A percentile compares a stretch with the other conserved stretches of the same genome.
Conservation (phyloP, 2,329 filamentous ascomycete genomes). For the Samsoniella hepiali region DNA sequence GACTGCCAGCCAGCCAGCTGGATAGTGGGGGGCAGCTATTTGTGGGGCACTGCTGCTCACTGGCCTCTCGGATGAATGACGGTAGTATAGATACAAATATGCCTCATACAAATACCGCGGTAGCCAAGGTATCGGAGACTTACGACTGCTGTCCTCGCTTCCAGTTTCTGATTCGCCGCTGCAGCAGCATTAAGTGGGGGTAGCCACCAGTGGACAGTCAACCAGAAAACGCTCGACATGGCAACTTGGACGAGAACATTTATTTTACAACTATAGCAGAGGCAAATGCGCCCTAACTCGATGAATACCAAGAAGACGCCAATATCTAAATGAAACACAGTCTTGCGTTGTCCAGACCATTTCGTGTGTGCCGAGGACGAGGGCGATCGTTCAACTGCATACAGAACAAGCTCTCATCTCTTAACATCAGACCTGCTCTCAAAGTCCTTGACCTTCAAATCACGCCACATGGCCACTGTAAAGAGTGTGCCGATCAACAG, state of each 20-base stretch:
- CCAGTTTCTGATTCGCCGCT: neutral
- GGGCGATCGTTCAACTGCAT: neutral
- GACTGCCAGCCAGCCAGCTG: neutral
- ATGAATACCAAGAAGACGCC: too few species aligned
- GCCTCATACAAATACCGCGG: neutral
- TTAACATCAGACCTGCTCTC: neutral
- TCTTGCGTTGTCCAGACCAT: too few species aligned
- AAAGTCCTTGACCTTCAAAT: conserved; percentile 14
- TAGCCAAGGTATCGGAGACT: neutral
- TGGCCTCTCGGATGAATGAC: neutral
- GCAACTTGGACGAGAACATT: too few species aligned
- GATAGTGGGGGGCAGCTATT: neutral
- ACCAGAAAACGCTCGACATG: too few species aligned
- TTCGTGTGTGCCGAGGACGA: too few species aligned
- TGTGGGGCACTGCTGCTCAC: conserved; percentile 4
- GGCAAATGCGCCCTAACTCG: too few species aligned
- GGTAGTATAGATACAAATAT: neutral
- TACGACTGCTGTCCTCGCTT: neutral
- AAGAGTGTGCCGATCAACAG: neutral
- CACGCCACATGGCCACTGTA: conserved; percentile 8
- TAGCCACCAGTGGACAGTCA: neutral
- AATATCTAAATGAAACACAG: too few species aligned
- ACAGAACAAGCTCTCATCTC: neutral
- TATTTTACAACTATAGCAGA: too few species aligned
- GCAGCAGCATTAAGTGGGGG: neutral